These are phyloP conservation scores for Podospora pseudopauciseta DNA, from an alignment of 495 filamentous ascomycete species.

Conservation along the genomic window DNA sequence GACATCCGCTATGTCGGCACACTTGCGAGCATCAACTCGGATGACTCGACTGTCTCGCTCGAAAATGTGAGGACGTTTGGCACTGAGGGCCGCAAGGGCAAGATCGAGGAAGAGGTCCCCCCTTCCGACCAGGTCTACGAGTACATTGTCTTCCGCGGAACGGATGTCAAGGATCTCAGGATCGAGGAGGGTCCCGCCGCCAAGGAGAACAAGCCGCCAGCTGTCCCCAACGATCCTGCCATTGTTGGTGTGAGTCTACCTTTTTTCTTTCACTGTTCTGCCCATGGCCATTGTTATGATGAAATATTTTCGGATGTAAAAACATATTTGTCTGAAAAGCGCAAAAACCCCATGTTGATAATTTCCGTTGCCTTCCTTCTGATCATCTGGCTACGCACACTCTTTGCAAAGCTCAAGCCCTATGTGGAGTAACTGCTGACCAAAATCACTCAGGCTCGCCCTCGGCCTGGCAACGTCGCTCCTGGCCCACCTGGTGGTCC, in stretches of 20 bases:
- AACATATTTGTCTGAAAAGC: constrained; percentile 70
- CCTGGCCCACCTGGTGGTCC: constrained; percentile 28
- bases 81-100: constrained; percentile 80
- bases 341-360: constrained; percentile 82
- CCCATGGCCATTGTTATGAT: constrained; percentile 56
- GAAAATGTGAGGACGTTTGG: constrained; percentile 92
- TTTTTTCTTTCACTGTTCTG: neutral
- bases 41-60: constrained; percentile 90
- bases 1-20: constrained; percentile 97
- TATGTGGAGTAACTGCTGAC: constrained; percentile 25
- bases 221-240: constrained; percentile 90
- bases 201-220: constrained; percentile 71
- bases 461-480: constrained; percentile 35
- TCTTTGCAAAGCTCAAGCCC: constrained; percentile 7
- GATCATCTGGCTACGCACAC: constrained; percentile 42
- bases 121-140: constrained; percentile 86
- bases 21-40: constrained; percentile 96
- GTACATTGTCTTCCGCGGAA: constrained; percentile 98
- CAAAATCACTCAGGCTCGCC: constrained; percentile 32
- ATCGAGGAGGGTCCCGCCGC: constrained; percentile 69
- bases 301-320: constrained; percentile 83
- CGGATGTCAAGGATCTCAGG: constrained; percentile 95
- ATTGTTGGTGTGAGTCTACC: constrained; percentile 85
- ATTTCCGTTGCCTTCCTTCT: constrained; percentile 99
- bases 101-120: constrained; percentile 73